These are phyloP conservation scores for Phytopythium aichiense DNA, from an alignment of 352 stramenopile genomes.

Conservation along the genomic window DNA sequence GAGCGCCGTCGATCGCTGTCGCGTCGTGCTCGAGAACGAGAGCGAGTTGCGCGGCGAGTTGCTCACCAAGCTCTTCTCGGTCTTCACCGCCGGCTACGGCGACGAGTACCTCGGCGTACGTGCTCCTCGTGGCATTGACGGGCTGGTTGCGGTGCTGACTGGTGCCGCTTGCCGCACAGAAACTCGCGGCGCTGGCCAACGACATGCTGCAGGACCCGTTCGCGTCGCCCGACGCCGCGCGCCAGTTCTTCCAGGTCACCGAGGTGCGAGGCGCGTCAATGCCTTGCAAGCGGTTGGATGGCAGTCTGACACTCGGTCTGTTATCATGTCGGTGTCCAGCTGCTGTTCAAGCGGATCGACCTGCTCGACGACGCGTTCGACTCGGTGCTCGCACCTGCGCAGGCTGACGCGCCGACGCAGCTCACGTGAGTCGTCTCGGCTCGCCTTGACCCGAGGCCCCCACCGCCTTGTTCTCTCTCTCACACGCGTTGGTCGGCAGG, in stretches of 20 bases:
- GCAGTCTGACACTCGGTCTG: not conserved
- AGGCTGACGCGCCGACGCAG: constrained; percentile 54
- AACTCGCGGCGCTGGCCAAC: constrained; percentile 43
- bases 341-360: constrained; percentile 52
- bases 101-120: constrained; percentile 65
- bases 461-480: not conserved
- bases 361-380: constrained; percentile 67
- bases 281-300: not conserved
- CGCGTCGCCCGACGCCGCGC: constrained; percentile 47
- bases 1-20: constrained; percentile 45
- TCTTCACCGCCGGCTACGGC: constrained; percentile 49
- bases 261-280: constrained; percentile 33
- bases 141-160: not conserved
- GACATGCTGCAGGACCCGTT: constrained; percentile 66
- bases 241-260: constrained; percentile 59
- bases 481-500: constrained; percentile 13
- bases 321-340: constrained; percentile 17
- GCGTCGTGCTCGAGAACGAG: constrained; percentile 60
- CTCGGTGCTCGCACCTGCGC: constrained; percentile 26
- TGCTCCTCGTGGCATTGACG: not conserved
- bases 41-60: constrained; percentile 58
- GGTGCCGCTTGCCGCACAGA: constrained; percentile 26
- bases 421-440: constrained; percentile 41
- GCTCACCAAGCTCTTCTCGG: constrained; percentile 63
- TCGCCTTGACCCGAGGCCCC: not conserved